These are phyloP conservation scores for Naumovozyma dairenensis DNA, from an alignment of 805 yeast species.

Conservation along the genomic window DNA sequence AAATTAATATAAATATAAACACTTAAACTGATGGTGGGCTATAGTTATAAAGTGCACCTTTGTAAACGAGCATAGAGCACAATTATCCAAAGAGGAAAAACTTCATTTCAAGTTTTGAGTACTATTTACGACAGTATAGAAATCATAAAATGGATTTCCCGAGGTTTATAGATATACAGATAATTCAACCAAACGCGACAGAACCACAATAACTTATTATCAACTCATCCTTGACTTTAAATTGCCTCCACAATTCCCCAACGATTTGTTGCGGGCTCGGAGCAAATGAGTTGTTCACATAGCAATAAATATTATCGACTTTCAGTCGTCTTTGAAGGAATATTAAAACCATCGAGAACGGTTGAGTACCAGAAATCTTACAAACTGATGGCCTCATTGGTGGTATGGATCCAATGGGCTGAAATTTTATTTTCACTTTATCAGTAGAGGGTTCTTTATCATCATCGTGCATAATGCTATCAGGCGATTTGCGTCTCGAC, in stretches of 20 bases:
- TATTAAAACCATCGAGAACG: constrained; percentile 18
- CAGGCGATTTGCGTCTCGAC: too few species aligned
- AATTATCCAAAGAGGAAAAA: too few species aligned
- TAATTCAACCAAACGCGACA: constrained; percentile 26
- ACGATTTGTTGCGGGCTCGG: constrained; percentile 28
- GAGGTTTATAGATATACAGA: too few species aligned
- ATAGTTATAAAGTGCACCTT: too few species aligned
- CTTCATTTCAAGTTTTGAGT: too few species aligned
- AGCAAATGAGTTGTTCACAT: constrained; percentile 30
- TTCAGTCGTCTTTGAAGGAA: constrained; percentile 18
- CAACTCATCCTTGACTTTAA: constrained; percentile 24
- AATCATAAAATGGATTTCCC: too few species aligned
- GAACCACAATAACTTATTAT: constrained; percentile 29
- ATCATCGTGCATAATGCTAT: not conserved
- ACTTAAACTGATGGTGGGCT: too few species aligned
- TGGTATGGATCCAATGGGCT: constrained; percentile 25
- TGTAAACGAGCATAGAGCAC: too few species aligned
- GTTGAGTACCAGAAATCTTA: constrained; percentile 21
- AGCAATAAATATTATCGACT: constrained; percentile 21
- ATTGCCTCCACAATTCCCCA: constrained; percentile 27
- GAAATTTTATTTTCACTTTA: constrained; percentile 16
- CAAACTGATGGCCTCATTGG: constrained; percentile 21
- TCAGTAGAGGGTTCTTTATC: not conserved
- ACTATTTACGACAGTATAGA: too few species aligned
- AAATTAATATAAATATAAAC: too few species aligned